Evolutionary conservation across 1,284 basidiomycete genomes (phyloP).

Genomic region (Rhodotorula sp.): DNA sequence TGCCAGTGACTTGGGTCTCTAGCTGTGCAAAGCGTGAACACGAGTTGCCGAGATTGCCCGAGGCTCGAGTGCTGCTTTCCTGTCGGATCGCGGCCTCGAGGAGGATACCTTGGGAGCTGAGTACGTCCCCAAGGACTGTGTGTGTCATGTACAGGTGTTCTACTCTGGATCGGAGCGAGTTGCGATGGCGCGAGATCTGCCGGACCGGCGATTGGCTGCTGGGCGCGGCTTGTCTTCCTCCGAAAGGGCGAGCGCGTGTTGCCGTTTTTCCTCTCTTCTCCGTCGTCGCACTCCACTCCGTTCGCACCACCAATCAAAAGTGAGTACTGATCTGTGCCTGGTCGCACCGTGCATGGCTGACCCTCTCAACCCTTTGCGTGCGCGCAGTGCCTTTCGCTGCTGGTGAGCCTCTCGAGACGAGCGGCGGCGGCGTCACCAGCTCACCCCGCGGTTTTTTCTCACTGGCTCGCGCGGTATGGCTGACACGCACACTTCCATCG

Average conservation of each 20-base stretch:
- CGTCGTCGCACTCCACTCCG: not conserved
- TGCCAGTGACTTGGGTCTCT: too few species aligned
- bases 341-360: not conserved
- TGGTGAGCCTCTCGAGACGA: constrained; percentile 46
- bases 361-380: constrained; percentile 9
- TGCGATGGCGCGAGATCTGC: not conserved
- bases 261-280: not conserved
- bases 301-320: not conserved
- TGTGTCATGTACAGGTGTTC: not conserved
- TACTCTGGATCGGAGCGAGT: too few species aligned
- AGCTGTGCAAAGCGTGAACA: too few species aligned
- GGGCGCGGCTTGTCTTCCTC: not conserved
- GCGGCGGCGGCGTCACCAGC: not conserved
- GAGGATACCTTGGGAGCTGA: not conserved
- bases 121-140: not conserved
- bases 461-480: not conserved
- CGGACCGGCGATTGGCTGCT: not conserved
- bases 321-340: not conserved
- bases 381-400: constrained; percentile 54
- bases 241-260: not conserved
- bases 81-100: not conserved
- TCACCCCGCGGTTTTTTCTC: not conserved
- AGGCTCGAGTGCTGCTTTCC: too few species aligned
- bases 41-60: too few species aligned
- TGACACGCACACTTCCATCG: not conserved